These are phyloP conservation scores for Coemansia sp. DNA, from an alignment of 192 early-diverging fungal species.

Conservation along the genomic window DNA sequence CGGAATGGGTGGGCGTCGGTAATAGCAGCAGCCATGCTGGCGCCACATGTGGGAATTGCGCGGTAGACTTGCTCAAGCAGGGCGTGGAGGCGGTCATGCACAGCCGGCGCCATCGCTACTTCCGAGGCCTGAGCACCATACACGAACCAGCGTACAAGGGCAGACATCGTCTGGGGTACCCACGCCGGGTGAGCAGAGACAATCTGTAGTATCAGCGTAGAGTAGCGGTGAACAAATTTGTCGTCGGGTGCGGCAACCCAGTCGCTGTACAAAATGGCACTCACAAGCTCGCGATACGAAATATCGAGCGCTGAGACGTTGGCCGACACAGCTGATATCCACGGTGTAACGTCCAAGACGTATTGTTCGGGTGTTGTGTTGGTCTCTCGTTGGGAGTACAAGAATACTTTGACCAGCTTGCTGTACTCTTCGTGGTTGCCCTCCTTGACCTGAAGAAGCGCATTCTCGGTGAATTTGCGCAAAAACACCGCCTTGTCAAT, in stretches of 20 bases:
- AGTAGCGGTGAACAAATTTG: conserved; percentile 38
- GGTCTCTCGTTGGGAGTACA: conserved; percentile 24
- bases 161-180: conserved; percentile 37
- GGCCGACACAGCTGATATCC: conserved; percentile 36
- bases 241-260: conserved; percentile 33
- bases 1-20: conserved; percentile 29
- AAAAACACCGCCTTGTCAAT: conserved; percentile 48
- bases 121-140: conserved; percentile 27
- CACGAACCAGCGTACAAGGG: conserved; percentile 41
- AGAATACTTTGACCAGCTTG: conserved; percentile 42
- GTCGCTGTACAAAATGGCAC: conserved; percentile 42
- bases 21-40: conserved; percentile 33
- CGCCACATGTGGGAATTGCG: conserved; percentile 41
- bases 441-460: conserved; percentile 43
- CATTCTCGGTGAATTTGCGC: conserved; percentile 42
- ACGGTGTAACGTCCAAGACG: conserved; percentile 32
- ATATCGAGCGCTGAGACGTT: conserved; percentile 35
- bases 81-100: conserved; percentile 28
- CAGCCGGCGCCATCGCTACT: conserved; percentile 12
- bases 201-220: conserved; percentile 40
- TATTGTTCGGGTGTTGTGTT: conserved; percentile 17
- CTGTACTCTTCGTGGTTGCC: conserved; percentile 37
- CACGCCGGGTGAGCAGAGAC: conserved; percentile 43
- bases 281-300: conserved; percentile 37
- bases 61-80: conserved; percentile 36